Conservation (phyloP, 169 alveolate species). For the Plasmodium blacklocki region DNA sequence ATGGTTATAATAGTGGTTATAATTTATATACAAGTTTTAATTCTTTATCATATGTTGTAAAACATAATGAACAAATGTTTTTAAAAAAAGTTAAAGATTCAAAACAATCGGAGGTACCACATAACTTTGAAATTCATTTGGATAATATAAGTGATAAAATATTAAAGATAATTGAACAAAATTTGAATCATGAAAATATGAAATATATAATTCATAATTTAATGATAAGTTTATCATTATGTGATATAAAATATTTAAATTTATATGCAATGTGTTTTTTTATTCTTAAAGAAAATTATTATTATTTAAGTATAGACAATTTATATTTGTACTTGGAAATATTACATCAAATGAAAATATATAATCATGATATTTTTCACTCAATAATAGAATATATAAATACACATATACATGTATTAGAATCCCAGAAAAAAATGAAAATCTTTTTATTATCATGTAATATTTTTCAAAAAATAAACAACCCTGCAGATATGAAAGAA, state of each 20-base stretch:
- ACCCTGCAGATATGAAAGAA: slow-evolving; percentile 2
- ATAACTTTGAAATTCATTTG: slow-evolving; percentile 3
- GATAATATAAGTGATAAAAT: slow-evolving; percentile 26
- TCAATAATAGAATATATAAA: slow-evolving; percentile 20
- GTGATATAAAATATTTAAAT: slow-evolving; percentile 15
- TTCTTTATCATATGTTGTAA: background rate
- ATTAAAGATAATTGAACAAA: slow-evolving; percentile 31
- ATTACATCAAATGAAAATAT: slow-evolving; percentile 14
- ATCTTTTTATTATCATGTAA: slow-evolving; percentile 19
- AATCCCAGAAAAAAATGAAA: slow-evolving; percentile 32
- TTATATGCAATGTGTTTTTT: slow-evolving; percentile 19
- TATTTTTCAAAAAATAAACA: slow-evolving; percentile 37
- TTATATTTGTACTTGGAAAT: slow-evolving; percentile 37
- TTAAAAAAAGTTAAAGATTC: background rate
- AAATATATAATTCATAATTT: slow-evolving; percentile 35
- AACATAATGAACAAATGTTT: background rate
- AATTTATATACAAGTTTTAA: background rate
- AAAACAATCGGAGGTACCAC: background rate
- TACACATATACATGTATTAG: slow-evolving; percentile 16
- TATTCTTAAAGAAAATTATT: slow-evolving; percentile 8
- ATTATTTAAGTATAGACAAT: slow-evolving; percentile 17
- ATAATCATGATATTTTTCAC: slow-evolving; percentile 22
- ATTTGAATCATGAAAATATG: slow-evolving; percentile 17
- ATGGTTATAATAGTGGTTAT: background rate
- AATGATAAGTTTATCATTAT: slow-evolving; percentile 17